phyloP scores from a whole-genome alignment of 768 basidiomycete species.

The Pleurotus sapidus region DNA sequence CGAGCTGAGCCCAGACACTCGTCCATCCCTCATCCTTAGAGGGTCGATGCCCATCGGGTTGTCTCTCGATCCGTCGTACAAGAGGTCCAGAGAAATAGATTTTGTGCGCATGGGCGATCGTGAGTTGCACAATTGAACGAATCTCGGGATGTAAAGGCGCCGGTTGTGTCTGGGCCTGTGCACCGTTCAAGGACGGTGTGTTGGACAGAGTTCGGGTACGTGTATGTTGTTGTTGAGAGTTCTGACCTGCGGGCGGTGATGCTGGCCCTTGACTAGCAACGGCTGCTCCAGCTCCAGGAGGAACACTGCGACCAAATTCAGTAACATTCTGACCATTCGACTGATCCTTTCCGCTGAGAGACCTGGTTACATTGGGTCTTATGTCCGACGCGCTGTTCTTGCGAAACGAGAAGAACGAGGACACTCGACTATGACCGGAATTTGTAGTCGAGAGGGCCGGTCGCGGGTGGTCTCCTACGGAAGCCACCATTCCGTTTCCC shows the following conservation, averaged over 20 bases:
- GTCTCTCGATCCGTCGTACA: constrained; percentile 72
- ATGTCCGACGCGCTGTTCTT: constrained; percentile 30
- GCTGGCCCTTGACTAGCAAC: neutral
- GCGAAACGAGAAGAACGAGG: constrained; percentile 66
- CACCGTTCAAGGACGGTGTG: constrained; percentile 8
- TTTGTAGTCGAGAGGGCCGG: constrained; percentile 17
- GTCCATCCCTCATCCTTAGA: constrained; percentile 76
- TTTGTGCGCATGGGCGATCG: constrained; percentile 76
- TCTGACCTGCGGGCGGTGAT: neutral
- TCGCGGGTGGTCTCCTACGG: constrained; percentile 15
- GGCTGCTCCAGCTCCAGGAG: neutral
- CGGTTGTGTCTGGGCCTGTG: constrained; percentile 11
- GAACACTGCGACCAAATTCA: constrained; percentile 1
- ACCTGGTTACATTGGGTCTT: constrained; percentile 16
- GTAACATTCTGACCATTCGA: neutral
- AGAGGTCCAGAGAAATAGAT: constrained; percentile 87
- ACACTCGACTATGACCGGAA: constrained; percentile 47
- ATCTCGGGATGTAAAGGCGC: constrained; percentile 74
- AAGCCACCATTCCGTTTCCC: constrained; percentile 11
- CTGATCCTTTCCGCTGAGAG: constrained; percentile 5
- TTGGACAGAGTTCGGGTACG: constrained; percentile 7
- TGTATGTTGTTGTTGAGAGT: neutral
- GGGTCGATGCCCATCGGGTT: constrained; percentile 69
- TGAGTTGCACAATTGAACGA: constrained; percentile 72
- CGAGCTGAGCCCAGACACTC: constrained; percentile 87